phyloP scores from a whole-genome alignment of 768 basidiomycete genomes.

The Phylloporus sp. region DNA sequence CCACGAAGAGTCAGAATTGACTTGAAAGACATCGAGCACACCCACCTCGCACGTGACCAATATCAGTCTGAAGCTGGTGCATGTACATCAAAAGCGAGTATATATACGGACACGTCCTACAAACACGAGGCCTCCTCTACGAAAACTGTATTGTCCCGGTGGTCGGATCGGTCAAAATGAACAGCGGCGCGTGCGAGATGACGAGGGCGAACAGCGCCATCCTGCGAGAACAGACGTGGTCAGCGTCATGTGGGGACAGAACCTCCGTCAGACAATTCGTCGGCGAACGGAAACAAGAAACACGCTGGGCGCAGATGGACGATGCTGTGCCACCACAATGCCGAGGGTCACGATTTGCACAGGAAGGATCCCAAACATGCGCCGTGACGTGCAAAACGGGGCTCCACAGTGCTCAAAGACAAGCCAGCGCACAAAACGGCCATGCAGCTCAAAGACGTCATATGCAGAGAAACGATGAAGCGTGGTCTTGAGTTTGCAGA shows the following conservation, averaged over 20 bases:
- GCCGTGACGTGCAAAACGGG: constrained; percentile 6
- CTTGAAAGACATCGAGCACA: neutral
- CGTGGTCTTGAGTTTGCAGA: constrained; percentile 4
- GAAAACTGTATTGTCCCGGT: constrained; percentile 32
- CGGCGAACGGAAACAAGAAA: constrained; percentile 19
- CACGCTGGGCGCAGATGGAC: constrained; percentile 9
- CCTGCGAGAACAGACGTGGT: constrained; percentile 30
- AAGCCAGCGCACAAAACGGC: constrained; percentile 2
- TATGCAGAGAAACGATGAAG: neutral
- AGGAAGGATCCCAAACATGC: constrained; percentile 12
- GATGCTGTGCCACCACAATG: constrained; percentile 20
- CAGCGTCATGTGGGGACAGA: constrained; percentile 16
- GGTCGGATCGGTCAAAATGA: constrained; percentile 30
- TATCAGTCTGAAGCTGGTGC: constrained; percentile 2
- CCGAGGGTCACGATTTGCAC: constrained; percentile 15
- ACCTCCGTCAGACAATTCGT: constrained; percentile 13
- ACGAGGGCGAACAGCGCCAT: constrained; percentile 32
- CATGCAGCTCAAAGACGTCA: constrained; percentile 13
- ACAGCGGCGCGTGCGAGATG: constrained; percentile 30
- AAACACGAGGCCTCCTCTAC: constrained; percentile 22
- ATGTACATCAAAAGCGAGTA: neutral
- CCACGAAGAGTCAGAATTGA: neutral
- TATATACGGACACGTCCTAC: constrained; percentile 16
- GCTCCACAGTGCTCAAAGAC: neutral
- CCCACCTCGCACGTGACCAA: constrained; percentile 28